Evolutionary conservation across 129 eudicot species (phyloP).

Genomic region (Chrysanthemum seticuspe): DNA sequence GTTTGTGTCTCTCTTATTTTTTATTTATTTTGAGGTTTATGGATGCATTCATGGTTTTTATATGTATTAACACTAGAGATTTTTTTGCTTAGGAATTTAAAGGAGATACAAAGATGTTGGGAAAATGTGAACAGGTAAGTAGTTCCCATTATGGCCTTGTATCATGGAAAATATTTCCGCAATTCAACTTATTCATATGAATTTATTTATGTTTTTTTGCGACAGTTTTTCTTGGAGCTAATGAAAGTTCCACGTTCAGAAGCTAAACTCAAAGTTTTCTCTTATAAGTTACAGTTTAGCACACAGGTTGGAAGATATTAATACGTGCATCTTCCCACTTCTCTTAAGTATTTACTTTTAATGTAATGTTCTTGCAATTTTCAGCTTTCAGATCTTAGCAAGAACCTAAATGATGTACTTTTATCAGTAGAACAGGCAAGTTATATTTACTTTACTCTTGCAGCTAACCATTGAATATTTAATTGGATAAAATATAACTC

Average conservation of each 20-base stretch:
- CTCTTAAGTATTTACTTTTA: neutral
- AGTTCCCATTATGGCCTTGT: slow-evolving; percentile 12
- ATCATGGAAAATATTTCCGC: slow-evolving; percentile 1
- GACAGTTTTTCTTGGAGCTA: slow-evolving; percentile 81
- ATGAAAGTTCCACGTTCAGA: slow-evolving; percentile 92
- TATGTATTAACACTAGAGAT: slow-evolving; percentile 24
- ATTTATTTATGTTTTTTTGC: slow-evolving; percentile 18
- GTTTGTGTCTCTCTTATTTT: neutral
- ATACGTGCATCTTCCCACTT: slow-evolving; percentile 9
- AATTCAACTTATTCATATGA: slow-evolving; percentile 1
- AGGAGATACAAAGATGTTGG: slow-evolving; percentile 68
- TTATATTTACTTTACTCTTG: slow-evolving; percentile 9
- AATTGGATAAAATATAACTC: neutral
- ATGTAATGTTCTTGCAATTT: slow-evolving; percentile 11
- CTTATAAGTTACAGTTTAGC: slow-evolving; percentile 78
- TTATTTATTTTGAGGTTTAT: neutral
- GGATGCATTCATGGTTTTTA: slow-evolving; percentile 5
- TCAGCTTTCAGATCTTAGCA: slow-evolving; percentile 79
- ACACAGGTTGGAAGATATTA: slow-evolving; percentile 56
- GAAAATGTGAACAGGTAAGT: slow-evolving; percentile 86
- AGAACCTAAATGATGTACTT: slow-evolving; percentile 49
- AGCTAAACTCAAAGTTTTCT: slow-evolving; percentile 78
- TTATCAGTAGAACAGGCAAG: slow-evolving; percentile 70
- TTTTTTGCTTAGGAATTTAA: slow-evolving; percentile 60
- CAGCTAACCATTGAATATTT: slow-evolving; percentile 1